A percentile compares a stretch with the other conserved stretches of the same genome.
Evolutionary conservation across 306 rosid genomes (phyloP).

Genomic region (Urtica urens): DNA sequence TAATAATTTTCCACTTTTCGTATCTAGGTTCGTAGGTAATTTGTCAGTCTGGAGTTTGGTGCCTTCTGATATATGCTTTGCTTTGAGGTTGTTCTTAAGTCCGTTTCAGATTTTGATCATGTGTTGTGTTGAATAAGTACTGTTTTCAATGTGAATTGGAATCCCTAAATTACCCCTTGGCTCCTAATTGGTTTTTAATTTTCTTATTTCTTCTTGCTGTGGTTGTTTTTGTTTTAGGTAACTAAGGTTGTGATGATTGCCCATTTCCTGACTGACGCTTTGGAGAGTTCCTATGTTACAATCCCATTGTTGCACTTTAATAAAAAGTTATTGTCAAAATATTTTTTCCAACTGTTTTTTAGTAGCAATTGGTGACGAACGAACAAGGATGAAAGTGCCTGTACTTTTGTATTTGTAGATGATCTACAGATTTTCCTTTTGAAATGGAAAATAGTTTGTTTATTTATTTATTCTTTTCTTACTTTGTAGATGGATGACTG

Average conservation of each 20-base stretch:
- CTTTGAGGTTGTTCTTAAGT: neutral
- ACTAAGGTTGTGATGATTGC: too few relatives aligned
- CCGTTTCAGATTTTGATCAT: neutral
- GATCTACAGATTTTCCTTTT: too few relatives aligned
- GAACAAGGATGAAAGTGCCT: too few relatives aligned
- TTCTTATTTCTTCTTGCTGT: slow-evolving; percentile 33
- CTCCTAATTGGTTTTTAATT: too few relatives aligned
- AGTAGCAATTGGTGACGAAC: too few relatives aligned
- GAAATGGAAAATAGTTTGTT: too few relatives aligned
- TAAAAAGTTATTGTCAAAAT: slow-evolving; percentile 15
- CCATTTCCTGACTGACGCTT: too few relatives aligned
- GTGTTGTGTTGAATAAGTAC: too few relatives aligned
- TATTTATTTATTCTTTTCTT: slow-evolving; percentile 27
- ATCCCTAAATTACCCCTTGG: neutral
- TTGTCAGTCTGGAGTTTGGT: slow-evolving; percentile 6
- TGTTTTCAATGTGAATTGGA: neutral
- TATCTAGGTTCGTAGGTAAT: slow-evolving; percentile 4
- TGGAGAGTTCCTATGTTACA: slow-evolving; percentile 30
- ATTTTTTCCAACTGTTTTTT: too few relatives aligned
- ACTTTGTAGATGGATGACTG: slow-evolving; percentile 86
- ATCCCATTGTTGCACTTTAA: slow-evolving; percentile 16
- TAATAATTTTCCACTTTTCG: slow-evolving; percentile 8
- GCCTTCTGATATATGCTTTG: slow-evolving; percentile 9
- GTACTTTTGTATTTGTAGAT: too few relatives aligned
- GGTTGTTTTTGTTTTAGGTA: slow-evolving; percentile 35